Conservation (phyloP, 768 basidiomycete species). For the Kondoa subrosea region DNA sequence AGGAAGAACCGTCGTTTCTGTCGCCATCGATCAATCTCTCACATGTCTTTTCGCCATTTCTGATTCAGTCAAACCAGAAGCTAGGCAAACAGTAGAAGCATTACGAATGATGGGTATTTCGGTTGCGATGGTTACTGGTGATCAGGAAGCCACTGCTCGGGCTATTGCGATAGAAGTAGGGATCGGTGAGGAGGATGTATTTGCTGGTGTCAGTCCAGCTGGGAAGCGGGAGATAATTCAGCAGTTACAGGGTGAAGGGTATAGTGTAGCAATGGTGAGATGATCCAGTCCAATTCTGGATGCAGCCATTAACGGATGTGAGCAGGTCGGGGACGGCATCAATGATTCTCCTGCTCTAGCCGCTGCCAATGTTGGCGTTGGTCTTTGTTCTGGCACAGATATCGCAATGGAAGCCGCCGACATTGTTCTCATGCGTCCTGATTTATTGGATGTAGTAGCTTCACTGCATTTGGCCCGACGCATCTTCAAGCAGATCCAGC, state of each 20-base stretch:
- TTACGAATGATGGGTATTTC: constrained; percentile 77
- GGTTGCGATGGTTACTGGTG: constrained; percentile 87
- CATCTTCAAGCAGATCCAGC: constrained; percentile 77
- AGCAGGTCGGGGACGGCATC: constrained; percentile 90
- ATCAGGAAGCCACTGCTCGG: constrained; percentile 63
- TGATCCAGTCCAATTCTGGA: neutral
- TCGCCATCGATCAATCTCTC: constrained; percentile 50
- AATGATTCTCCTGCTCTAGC: constrained; percentile 97
- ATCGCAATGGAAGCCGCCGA: constrained; percentile 97
- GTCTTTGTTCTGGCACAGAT: constrained; percentile 85
- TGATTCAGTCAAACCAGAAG: constrained; percentile 72
- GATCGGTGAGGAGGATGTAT: constrained; percentile 62
- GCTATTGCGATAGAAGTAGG: constrained; percentile 84
- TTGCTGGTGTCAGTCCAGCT: constrained; percentile 84
- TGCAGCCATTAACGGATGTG: neutral
- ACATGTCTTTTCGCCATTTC: constrained; percentile 67
- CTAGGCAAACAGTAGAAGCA: constrained; percentile 60
- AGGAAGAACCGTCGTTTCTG: constrained; percentile 75
- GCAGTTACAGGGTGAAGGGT: constrained; percentile 52
- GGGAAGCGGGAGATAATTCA: constrained; percentile 77
- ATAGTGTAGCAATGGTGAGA: constrained; percentile 66
- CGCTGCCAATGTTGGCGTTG: constrained; percentile 88
- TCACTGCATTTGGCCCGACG: constrained; percentile 73
- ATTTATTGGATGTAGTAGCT: constrained; percentile 91
- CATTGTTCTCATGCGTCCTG: constrained; percentile 91